Evolutionary conservation across 2,329 filamentous ascomycete species (phyloP), one percentile per base, ranked within the genome.

Genomic region (Sporothrix mexicana): DNA sequence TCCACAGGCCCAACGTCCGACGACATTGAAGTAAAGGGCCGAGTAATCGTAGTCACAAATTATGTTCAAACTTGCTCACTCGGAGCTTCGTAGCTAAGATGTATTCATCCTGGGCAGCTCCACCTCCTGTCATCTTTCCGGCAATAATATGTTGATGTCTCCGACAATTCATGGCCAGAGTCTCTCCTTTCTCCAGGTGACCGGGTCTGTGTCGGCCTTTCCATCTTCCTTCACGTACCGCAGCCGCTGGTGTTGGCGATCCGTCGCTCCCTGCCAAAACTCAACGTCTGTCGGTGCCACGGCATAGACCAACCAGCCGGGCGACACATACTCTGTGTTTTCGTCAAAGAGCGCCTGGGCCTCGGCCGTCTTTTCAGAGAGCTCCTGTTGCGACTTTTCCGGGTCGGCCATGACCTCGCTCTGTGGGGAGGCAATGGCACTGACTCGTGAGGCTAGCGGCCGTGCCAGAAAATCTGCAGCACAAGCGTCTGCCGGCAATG

Each of bases 241-340:
- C 25, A 74, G 51, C 10, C 74, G 70, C 23, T 70, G 43, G 64
- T 75, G 74, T 17, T 74, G 59, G 13, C 74, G 72, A 53, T 74
- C 70, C 20, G 49, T 66, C 6, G 72, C 70, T 7, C 74, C 74
- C 55, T 75, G 74, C 74, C 74, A 75, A 47, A 75, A 75, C 47
- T 75, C 74, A 3, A 73, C 74, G 9, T 64, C 69, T 15, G 53
- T 61, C 17, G 73, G 70, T 3, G 30, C 47, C 25, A 75, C 74
- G 49, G 73, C 73, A n/a, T 72, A 74, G 12, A 75, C 72, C 30
- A 70, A 43, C 74, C 74, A 75, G 10, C 62, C 51, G 7, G 72
- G 43, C n/a, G 66, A 41, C 3, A 69, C 73, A 47, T 74, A 74
- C n/a, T 69, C 73, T 6, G 73, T 72, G 23, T 75, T 36, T n/a